phyloP scores from a whole-genome alignment of 371 early-diverging fungal species.

The Nematocida parisii region DNA sequence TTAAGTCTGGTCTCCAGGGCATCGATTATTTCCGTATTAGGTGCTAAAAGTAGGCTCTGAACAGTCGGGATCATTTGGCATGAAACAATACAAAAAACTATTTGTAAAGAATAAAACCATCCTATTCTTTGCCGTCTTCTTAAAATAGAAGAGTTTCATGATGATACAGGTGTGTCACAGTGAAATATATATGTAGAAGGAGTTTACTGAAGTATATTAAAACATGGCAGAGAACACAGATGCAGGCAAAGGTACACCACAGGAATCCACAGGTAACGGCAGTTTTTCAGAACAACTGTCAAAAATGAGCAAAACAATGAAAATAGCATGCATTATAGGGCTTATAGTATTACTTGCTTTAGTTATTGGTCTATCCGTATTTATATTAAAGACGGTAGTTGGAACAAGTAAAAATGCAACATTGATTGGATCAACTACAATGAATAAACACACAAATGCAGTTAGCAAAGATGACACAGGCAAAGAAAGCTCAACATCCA shows the following conservation, averaged over 20 bases:
- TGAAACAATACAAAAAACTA: slow-evolving; percentile 9
- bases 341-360: neutral
- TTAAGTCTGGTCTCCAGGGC: neutral
- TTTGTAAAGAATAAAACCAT: slow-evolving; percentile 14
- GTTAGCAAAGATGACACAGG: no score
- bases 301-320: neutral
- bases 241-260: neutral
- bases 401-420: neutral
- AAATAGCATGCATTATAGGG: neutral
- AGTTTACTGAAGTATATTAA: neutral
- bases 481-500: no score
- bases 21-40: neutral
- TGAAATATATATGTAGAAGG: slow-evolving; percentile 4
- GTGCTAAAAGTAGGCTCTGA: neutral
- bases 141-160: slow-evolving; percentile 2
- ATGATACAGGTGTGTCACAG: slow-evolving; percentile 23
- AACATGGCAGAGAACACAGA: slow-evolving; percentile 22
- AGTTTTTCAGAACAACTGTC: neutral
- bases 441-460: neutral
- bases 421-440: neutral
- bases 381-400: neutral
- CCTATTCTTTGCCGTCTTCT: neutral
- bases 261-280: neutral
- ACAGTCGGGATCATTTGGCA: neutral
- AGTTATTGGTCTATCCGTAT: neutral